Base-by-base conservation (phyloP, 306 rosid genomes). In the Malus asiatica region DNA sequence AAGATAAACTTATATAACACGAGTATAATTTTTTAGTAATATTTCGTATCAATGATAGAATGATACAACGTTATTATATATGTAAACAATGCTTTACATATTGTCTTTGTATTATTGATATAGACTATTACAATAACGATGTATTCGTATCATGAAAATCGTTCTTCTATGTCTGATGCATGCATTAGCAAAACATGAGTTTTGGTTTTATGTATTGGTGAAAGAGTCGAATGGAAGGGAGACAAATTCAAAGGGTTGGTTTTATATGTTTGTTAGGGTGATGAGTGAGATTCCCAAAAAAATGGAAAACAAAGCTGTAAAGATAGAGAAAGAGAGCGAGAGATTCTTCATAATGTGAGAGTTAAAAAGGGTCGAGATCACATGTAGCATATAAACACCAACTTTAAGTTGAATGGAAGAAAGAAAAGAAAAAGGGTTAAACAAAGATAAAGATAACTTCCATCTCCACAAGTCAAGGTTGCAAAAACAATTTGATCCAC, bases 161-260 rank as follows among this genome's bases (percentile, higher is more conserved):
- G 2, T 15, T 16, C 19, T 48, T 6, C 76, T 67, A 77, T 35
- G 75, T 52, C 76, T 61, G 71, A 29, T 46, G 35, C 68, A 13
- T 30, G 40, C 10, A 48, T 48, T 14, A 0, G 20, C 55, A 48
- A 15, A 8, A 48, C 16, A 2, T 15, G 55, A 48, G 55, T 48
- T 35, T 35, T 32, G 72, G 57, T 64, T 64, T 19, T 76, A 52
- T 67, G 57, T 53, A 5, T 29, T 53, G n/a, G 81, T 79, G 86
- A 76, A 82, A 80, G 85, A 83, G 82, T 48, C 62, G 84, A 79
- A 72, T 69, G 88, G 58, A 82, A 81, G 83, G 80, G 79, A 80
- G 88, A 83, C 86, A 83, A 85, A 92, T 89, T 93, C 89, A 85
- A 89, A 89, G 91, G 81, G 20, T 87, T 82, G 84, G 80, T 83